Conservation (phyloP, 139 green algal species). For the Coelastrella sp. region DNA sequence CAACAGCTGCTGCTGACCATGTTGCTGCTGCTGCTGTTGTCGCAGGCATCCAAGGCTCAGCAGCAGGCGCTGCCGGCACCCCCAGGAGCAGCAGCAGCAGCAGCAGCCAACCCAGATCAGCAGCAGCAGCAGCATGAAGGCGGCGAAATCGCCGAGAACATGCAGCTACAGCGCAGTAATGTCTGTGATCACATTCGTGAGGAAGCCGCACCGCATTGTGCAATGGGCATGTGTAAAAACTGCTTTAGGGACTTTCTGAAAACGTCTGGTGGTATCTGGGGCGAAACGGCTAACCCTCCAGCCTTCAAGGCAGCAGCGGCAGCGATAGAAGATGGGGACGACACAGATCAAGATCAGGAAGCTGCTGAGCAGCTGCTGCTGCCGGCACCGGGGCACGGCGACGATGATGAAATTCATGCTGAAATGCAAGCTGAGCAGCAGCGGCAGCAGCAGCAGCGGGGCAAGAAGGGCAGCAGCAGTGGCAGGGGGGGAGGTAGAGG, state of each 20-base stretch:
- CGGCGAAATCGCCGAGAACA: neutral
- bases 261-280: constrained; percentile 66
- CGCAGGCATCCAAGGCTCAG: neutral
- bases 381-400: neutral
- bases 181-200: constrained; percentile 24
- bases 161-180: neutral
- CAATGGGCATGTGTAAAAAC: constrained; percentile 74
- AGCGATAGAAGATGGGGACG: neutral
- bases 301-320: constrained; percentile 60
- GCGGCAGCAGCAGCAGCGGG: constrained; percentile 17
- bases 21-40: too few relatives aligned
- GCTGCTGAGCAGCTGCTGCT: neutral
- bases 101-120: neutral
- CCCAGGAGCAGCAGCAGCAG: neutral
- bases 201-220: constrained; percentile 55
- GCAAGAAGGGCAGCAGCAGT: neutral
- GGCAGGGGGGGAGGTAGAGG: neutral
- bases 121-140: constrained; percentile 18
- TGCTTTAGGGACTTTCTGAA: constrained; percentile 75
- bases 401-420: constrained; percentile 21
- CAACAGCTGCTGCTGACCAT: too few relatives aligned
- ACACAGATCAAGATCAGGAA: neutral
- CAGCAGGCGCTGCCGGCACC: constrained; percentile 8
- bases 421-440: constrained; percentile 39
- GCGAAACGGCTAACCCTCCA: constrained; percentile 69